phyloP scores from a whole-genome alignment of 306 rosid species.

The Malus sieversii region DNA sequence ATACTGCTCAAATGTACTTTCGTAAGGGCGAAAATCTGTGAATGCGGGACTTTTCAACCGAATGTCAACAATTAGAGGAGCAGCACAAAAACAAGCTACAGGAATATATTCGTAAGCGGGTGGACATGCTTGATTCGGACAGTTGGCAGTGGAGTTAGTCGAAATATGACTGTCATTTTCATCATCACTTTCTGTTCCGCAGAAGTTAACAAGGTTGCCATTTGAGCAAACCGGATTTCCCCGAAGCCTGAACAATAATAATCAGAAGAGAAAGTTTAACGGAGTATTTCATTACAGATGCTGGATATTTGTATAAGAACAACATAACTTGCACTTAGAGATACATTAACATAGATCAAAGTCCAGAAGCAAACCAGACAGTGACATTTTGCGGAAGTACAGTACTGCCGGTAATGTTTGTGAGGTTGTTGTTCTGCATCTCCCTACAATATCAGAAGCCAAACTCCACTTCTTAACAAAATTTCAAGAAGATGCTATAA shows the following conservation, averaged over 20 bases:
- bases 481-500: background rate
- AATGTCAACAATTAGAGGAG: conserved; percentile 53
- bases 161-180: conserved; percentile 3
- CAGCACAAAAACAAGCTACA: conserved; percentile 52
- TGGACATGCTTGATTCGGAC: conserved; percentile 51
- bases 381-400: conserved; percentile 60
- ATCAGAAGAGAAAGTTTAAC: conserved; percentile 4
- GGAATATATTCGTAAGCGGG: conserved; percentile 50
- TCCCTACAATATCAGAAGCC: conserved; percentile 53
- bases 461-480: conserved; percentile 13
- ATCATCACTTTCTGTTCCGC: conserved; percentile 37
- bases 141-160: conserved; percentile 20
- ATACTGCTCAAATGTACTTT: conserved; percentile 26
- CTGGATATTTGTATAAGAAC: background rate
- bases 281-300: background rate
- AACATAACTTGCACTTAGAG: background rate
- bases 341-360: conserved; percentile 11
- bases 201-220: conserved; percentile 32
- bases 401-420: conserved; percentile 43
- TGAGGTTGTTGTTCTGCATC: conserved; percentile 57
- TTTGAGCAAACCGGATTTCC: conserved; percentile 79
- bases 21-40: conserved; percentile 48
- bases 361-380: conserved; percentile 53
- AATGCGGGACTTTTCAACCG: conserved; percentile 95
- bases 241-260: conserved; percentile 50